phyloP scores from a whole-genome alignment of 371 early-diverging fungal species.

The Capillidium heterosporum region DNA sequence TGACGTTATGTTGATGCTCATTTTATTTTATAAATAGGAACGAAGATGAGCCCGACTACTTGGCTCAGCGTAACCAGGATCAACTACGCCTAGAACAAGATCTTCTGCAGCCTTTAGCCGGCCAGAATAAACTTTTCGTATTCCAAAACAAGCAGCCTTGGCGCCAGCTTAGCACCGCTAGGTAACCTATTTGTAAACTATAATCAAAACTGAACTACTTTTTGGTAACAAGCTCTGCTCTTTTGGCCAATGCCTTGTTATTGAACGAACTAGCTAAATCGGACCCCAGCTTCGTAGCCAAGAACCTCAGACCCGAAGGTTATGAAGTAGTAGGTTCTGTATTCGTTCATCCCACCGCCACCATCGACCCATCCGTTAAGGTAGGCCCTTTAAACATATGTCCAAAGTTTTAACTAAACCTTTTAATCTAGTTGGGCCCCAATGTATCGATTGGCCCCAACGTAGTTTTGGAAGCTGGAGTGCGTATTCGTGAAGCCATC shows the following conservation, averaged over 20 bases:
- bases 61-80: constrained; percentile 32
- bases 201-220: not conserved
- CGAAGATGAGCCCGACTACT: no score
- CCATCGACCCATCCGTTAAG: constrained; percentile 82
- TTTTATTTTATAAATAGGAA: no score
- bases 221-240: constrained; percentile 44
- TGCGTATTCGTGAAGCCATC: constrained; percentile 85
- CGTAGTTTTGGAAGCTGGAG: constrained; percentile 83
- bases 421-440: constrained; percentile 55
- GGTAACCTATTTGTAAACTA: constrained; percentile 21
- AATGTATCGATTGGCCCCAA: constrained; percentile 93
- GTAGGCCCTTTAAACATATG: constrained; percentile 12
- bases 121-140: constrained; percentile 60
- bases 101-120: constrained; percentile 67
- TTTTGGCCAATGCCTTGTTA: constrained; percentile 79
- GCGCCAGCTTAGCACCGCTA: constrained; percentile 89
- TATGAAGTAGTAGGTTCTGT: constrained; percentile 82
- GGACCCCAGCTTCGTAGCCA: constrained; percentile 40
- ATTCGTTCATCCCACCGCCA: constrained; percentile 86
- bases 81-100: constrained; percentile 80
- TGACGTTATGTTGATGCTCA: not conserved
- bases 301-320: constrained; percentile 16
- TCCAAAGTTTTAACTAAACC: not conserved
- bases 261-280: constrained; percentile 52
- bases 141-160: constrained; percentile 66